A percentile compares a stretch with the other conserved stretches of the same genome.
Conservation (phyloP, 192 early-diverging fungal species). For the Coemansia sp. region DNA sequence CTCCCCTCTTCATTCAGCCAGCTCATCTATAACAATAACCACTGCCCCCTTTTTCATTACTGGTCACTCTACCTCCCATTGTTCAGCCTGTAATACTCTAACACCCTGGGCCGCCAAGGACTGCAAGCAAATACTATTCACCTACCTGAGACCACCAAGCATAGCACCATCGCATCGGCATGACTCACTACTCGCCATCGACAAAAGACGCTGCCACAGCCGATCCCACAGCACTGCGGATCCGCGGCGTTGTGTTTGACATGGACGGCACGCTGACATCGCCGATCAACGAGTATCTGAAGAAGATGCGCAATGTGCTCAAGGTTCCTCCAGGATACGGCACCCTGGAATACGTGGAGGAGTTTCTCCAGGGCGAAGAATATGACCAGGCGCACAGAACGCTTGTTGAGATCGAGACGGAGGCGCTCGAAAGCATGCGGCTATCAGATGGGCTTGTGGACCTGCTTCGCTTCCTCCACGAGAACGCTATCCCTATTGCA, state of each 20-base stretch:
- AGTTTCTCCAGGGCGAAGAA: constrained; percentile 29
- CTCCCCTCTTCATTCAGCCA: background rate
- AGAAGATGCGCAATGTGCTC: constrained; percentile 34
- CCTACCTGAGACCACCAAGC: background rate
- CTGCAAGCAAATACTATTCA: background rate
- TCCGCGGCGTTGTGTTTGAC: constrained; percentile 52
- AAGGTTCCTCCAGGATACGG: constrained; percentile 37
- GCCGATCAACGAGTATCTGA: constrained; percentile 47
- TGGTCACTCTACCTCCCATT: background rate
- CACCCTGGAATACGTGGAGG: constrained; percentile 46
- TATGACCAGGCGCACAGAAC: constrained; percentile 28
- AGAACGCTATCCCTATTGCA: constrained; percentile 37
- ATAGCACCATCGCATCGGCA: constrained; percentile 7
- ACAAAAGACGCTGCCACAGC: constrained; percentile 24
- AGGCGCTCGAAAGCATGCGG: constrained; percentile 47
- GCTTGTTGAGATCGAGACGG: constrained; percentile 47
- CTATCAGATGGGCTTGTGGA: constrained; percentile 47
- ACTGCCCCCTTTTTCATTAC: background rate
- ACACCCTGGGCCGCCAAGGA: background rate
- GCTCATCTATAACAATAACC: background rate
- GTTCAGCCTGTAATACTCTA: background rate
- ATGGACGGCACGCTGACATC: constrained; percentile 56
- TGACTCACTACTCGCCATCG: constrained; percentile 39
- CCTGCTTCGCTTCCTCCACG: constrained; percentile 41
- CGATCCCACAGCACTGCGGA: constrained; percentile 33